Conservation (phyloP, 225 moss, liverwort and hornwort species). For the Physcomitrellopsis africana region DNA sequence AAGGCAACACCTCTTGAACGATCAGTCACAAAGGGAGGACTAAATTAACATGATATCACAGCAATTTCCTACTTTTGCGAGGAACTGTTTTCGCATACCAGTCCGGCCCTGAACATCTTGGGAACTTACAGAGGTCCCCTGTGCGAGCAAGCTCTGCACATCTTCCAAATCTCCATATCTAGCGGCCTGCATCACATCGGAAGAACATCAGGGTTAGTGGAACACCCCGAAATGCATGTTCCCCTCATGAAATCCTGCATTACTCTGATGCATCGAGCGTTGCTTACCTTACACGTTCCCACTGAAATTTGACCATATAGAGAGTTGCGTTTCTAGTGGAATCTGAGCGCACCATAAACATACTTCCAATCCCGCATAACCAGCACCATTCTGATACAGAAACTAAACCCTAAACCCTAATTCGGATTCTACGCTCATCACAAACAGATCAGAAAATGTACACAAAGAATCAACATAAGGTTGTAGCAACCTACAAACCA, state of each 20-base stretch:
- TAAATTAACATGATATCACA: slow-evolving; percentile 3
- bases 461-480: too few relatives aligned
- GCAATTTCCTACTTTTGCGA: slow-evolving; percentile 8
- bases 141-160: slow-evolving; percentile 47
- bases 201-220: slow-evolving; percentile 13
- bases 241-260: slow-evolving; percentile 10
- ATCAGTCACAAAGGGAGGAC: slow-evolving; percentile 25
- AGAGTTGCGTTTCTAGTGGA: neutral
- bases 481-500: too few relatives aligned
- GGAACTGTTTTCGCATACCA: slow-evolving; percentile 42
- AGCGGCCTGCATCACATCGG: slow-evolving; percentile 52
- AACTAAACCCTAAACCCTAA: slow-evolving; percentile 22
- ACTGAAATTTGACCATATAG: neutral
- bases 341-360: neutral
- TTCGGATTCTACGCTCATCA: neutral
- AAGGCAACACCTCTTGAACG: slow-evolving; percentile 16
- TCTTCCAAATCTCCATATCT: slow-evolving; percentile 73
- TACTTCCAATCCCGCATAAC: neutral
- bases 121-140: slow-evolving; percentile 50
- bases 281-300: neutral
- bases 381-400: slow-evolving; percentile 2
- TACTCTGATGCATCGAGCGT: slow-evolving; percentile 14
- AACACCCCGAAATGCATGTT: slow-evolving; percentile 2
- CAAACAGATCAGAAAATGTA: too few relatives aligned
- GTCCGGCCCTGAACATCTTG: slow-evolving; percentile 76